Conservation (phyloP, 345 rosid species). For the Stellera chamaejasme region DNA sequence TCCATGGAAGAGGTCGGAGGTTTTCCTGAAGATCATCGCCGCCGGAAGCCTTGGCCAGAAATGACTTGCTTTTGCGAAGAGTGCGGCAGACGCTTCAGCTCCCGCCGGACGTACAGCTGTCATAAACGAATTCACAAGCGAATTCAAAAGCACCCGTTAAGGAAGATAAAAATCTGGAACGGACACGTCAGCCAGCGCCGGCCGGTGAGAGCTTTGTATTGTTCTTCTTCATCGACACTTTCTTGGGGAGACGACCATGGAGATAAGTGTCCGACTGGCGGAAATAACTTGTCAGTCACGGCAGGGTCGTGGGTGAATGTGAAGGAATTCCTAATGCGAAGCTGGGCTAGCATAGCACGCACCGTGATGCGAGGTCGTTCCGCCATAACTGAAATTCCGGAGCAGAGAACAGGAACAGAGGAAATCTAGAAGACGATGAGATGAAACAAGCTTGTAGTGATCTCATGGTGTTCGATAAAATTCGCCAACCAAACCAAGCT, state of each 20-base stretch:
- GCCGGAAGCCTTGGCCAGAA: no score
- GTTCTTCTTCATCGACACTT: constrained; percentile 20
- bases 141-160: neutral
- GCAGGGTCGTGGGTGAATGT: constrained; percentile 16
- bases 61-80: neutral
- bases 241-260: constrained; percentile 14
- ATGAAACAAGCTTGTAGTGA: constrained; percentile 17
- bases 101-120: constrained; percentile 45
- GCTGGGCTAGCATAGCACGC: constrained; percentile 18
- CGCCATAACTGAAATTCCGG: neutral
- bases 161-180: constrained; percentile 24
- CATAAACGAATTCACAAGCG: constrained; percentile 35
- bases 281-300: no score
- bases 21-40: no score
- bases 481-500: neutral
- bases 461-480: constrained; percentile 25
- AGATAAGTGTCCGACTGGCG: neutral
- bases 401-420: neutral
- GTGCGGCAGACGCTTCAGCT: constrained; percentile 32
- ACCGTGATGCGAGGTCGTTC: constrained; percentile 30
- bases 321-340: constrained; percentile 20
- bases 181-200: constrained; percentile 23
- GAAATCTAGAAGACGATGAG: constrained; percentile 7
- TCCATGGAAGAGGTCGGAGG: no score
- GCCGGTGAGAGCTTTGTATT: neutral